A percentile compares a stretch with the other conserved stretches of the same genome.
These are phyloP conservation scores for Lomentospora prolificans DNA, from an alignment of 2,329 filamentous ascomycete species.

Conservation along the genomic window DNA sequence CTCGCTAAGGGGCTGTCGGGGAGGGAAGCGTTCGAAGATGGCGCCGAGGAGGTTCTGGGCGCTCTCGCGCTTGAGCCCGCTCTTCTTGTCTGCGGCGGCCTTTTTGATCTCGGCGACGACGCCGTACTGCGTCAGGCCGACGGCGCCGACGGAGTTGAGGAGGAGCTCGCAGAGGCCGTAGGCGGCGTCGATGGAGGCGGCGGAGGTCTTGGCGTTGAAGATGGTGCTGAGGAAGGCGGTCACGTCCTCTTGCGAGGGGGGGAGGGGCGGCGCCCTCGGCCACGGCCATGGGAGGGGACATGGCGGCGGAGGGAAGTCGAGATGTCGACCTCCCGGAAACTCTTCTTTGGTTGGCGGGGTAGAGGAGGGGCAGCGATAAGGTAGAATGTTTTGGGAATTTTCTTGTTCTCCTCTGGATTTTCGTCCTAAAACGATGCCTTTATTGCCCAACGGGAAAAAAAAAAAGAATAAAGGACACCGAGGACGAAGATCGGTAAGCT, in stretches of 20 bases:
- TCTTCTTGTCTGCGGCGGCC: slow-evolving; percentile 90
- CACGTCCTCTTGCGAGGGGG: slow-evolving; percentile 58
- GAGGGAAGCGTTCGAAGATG: slow-evolving; percentile 80
- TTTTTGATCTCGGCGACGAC: slow-evolving; percentile 51
- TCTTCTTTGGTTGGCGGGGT: not conserved
- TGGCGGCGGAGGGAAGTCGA: slow-evolving; percentile 30
- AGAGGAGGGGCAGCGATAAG: not conserved
- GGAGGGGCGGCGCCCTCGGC: slow-evolving; percentile 40
- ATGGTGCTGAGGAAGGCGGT: slow-evolving; percentile 54
- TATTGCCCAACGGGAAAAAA: not conserved
- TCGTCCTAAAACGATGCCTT: not conserved
- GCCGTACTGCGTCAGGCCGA: slow-evolving; percentile 43
- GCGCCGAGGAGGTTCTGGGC: slow-evolving; percentile 93
- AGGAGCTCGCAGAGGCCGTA: slow-evolving; percentile 53
- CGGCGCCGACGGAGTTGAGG: slow-evolving; percentile 42
- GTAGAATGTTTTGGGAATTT: not conserved
- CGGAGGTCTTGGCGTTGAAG: slow-evolving; percentile 59
- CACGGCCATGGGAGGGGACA: slow-evolving; percentile 39
- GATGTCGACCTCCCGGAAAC: not conserved
- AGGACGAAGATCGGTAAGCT: not conserved
- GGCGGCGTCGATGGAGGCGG: slow-evolving; percentile 55
- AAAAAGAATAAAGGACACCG: not conserved
- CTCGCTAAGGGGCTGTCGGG: slow-evolving; percentile 68
- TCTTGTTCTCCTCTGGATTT: not conserved
- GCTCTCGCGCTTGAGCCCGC: slow-evolving; percentile 71